Evolutionary conservation across 148 eudicot genomes (phyloP).

Genomic region (Mesembryanthemum crystallinum): DNA sequence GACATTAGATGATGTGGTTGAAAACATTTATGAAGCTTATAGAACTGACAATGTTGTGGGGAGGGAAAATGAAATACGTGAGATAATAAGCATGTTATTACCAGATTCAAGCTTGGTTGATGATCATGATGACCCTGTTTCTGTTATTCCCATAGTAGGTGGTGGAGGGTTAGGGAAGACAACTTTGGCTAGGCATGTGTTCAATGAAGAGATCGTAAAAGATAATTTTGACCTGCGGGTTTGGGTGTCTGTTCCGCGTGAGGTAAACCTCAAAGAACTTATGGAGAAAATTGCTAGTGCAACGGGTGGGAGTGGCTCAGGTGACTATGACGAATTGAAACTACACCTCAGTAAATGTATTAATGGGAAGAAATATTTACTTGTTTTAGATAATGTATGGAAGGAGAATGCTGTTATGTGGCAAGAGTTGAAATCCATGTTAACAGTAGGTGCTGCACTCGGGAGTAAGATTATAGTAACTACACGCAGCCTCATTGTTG

Average conservation of each 20-base stretch:
- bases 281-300: not conserved
- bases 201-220: not conserved
- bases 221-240: not conserved
- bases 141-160: constrained; percentile 7
- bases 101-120: not conserved
- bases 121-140: not conserved
- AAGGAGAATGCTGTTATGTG: not conserved
- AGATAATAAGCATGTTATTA: not conserved
- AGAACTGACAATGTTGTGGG: constrained; percentile 9
- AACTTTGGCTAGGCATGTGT: constrained; percentile 5
- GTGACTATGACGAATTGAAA: not conserved
- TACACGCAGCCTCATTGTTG: not conserved
- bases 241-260: not conserved
- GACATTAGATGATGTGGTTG: not conserved
- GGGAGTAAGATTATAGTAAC: not conserved
- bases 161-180: not conserved
- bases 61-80: not conserved
- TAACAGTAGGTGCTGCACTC: not conserved
- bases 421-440: not conserved
- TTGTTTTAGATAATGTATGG: constrained; percentile 13
- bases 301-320: not conserved
- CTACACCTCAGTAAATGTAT: not conserved
- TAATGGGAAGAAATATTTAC: constrained; percentile 10
- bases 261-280: not conserved
- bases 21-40: not conserved